Percentiles rank a stretch among this genome's conserved stretches.
phyloP scores from a whole-genome alignment of 2,329 filamentous ascomycete genomes.

The Dactylellina sp. region DNA sequence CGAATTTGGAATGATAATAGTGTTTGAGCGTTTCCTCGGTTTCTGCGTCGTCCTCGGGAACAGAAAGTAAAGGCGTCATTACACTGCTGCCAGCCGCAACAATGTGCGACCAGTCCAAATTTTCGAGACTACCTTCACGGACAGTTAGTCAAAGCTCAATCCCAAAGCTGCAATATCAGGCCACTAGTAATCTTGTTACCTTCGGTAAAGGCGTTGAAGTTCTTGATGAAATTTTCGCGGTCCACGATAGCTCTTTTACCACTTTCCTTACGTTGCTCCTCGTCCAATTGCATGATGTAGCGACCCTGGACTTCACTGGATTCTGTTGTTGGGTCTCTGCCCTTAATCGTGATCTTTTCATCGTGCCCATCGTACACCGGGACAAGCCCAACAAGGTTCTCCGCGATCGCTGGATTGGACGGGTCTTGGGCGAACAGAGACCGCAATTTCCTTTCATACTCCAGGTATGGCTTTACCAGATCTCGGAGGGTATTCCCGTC shows the following conservation, averaged over 20 bases:
- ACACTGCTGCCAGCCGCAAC: constrained; percentile 84
- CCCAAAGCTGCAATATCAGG: neutral
- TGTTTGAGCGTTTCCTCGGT: constrained; percentile 70
- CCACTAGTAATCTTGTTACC: constrained; percentile 63
- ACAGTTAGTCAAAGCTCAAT: neutral
- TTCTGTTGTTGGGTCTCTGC: constrained; percentile 71
- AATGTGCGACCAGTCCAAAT: constrained; percentile 80
- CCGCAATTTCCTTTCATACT: constrained; percentile 75
- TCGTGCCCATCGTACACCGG: constrained; percentile 69
- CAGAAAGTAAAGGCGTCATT: constrained; percentile 79
- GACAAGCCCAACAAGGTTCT: constrained; percentile 65
- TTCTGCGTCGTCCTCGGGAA: constrained; percentile 65
- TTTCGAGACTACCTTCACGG: constrained; percentile 19
- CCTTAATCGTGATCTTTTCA: constrained; percentile 72
- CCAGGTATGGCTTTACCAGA: constrained; percentile 74
- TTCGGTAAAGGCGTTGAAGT: constrained; percentile 85
- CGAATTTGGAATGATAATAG: constrained; percentile 84
- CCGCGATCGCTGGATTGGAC: constrained; percentile 63
- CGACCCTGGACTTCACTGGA: constrained; percentile 71
- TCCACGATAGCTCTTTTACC: constrained; percentile 75
- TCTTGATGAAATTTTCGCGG: constrained; percentile 77
- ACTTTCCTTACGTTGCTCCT: constrained; percentile 72
- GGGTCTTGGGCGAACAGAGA: constrained; percentile 76
- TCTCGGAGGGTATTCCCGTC: constrained; percentile 68
- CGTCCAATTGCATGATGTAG: constrained; percentile 75